Evolutionary conservation across 2,329 filamentous ascomycete genomes (phyloP).

Genomic region (Claviceps sorghi): DNA sequence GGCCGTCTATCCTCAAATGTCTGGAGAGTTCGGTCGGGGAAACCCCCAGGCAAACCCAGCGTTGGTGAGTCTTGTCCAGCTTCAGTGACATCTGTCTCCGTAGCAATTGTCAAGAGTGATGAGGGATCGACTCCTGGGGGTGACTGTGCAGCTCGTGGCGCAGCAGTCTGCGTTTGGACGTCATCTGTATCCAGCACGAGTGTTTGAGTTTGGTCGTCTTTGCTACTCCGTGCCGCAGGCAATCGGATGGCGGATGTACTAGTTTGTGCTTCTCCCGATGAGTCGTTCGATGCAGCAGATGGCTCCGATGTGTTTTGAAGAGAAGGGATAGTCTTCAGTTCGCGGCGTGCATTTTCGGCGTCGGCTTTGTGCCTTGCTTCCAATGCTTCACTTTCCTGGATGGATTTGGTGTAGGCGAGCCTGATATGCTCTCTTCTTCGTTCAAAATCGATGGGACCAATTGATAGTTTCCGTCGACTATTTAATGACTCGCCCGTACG

Average conservation of each 20-base stretch:
- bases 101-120: conserved; percentile 1
- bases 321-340: conserved; percentile 27
- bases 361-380: conserved; percentile 38
- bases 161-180: background rate
- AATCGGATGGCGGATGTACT: background rate
- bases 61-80: conserved; percentile 43
- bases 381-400: conserved; percentile 55
- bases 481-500: conserved; percentile 24
- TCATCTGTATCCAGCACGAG: background rate
- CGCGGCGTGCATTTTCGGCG: conserved; percentile 32
- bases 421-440: conserved; percentile 70
- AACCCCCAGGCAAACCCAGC: conserved; percentile 50
- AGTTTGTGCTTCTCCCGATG: background rate
- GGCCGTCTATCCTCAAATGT: conserved; percentile 33
- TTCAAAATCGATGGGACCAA: conserved; percentile 73
- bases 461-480: conserved; percentile 38
- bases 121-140: background rate
- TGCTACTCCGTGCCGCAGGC: background rate
- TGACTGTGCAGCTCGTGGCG: background rate
- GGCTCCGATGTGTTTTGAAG: background rate
- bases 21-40: conserved; percentile 29
- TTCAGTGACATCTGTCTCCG: background rate
- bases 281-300: background rate
- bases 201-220: background rate
- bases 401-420: conserved; percentile 71